A percentile compares a stretch with the other conserved stretches of the same genome.
Evolutionary conservation across 2,329 filamentous ascomycete species (phyloP).

Genomic region (Penicillium sp.): DNA sequence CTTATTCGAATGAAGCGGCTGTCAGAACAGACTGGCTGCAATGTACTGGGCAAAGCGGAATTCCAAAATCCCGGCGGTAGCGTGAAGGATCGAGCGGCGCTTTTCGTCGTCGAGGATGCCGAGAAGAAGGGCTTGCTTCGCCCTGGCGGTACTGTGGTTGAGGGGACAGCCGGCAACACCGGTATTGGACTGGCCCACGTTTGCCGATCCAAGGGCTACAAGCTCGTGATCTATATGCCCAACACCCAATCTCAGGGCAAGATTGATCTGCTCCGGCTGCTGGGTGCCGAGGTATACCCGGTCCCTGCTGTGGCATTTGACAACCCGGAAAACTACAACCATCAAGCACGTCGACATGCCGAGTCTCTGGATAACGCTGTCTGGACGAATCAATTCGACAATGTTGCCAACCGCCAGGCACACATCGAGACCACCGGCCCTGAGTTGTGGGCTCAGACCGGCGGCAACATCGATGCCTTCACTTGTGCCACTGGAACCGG

Average conservation of each 20-base stretch:
- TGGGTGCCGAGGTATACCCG: slow-evolving; percentile 92
- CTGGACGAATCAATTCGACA: slow-evolving; percentile 99
- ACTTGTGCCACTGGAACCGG: slow-evolving; percentile 91
- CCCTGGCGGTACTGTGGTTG: slow-evolving; percentile 87
- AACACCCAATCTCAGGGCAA: slow-evolving; percentile 98
- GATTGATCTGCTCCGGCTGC: slow-evolving; percentile 81
- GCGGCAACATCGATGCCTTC: slow-evolving; percentile 81
- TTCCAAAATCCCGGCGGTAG: slow-evolving; percentile 98
- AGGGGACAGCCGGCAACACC: slow-evolving; percentile 96
- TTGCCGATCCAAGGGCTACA: slow-evolving; percentile 85
- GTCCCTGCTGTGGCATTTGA: slow-evolving; percentile 95
- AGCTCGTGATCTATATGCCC: slow-evolving; percentile 98
- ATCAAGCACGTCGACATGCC: slow-evolving; percentile 88
- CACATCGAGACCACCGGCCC: slow-evolving; percentile 96
- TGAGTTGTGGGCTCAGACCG: slow-evolving; percentile 93
- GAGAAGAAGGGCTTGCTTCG: slow-evolving; percentile 78
- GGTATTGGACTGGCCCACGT: slow-evolving; percentile 97
- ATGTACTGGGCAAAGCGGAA: slow-evolving; percentile 92
- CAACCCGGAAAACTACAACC: slow-evolving; percentile 95
- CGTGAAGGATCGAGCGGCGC: slow-evolving; percentile 91
- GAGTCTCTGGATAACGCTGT: slow-evolving; percentile 79
- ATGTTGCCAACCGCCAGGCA: slow-evolving; percentile 84
- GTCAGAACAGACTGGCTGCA: slow-evolving; percentile 86
- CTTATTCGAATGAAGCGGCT: slow-evolving; percentile 84
- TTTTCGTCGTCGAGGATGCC: slow-evolving; percentile 89